Conservation (phyloP, 2,329 filamentous ascomycete genomes). For the Hyphodiscus sp. region DNA sequence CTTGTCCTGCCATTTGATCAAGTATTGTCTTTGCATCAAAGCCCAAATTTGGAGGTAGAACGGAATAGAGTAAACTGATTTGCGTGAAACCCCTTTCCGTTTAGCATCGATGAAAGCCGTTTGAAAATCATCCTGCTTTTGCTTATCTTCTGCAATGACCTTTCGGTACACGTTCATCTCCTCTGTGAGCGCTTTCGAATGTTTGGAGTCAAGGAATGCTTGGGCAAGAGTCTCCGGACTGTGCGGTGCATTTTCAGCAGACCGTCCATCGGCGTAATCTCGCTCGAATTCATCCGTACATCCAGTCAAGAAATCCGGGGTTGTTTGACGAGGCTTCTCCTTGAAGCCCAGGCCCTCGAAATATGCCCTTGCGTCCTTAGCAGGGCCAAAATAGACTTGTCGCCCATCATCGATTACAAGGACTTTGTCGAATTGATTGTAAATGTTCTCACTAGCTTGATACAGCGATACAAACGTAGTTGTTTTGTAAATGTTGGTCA, state of each 20-base stretch:
- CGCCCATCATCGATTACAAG: conserved; percentile 68
- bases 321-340: conserved; percentile 52
- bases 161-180: conserved; percentile 67
- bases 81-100: conserved; percentile 61
- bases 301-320: conserved; percentile 71
- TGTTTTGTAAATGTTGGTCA: conserved; percentile 69
- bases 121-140: conserved; percentile 69
- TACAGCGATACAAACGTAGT: conserved; percentile 64
- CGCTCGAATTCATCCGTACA: conserved; percentile 65
- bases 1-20: conserved; percentile 80
- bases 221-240: conserved; percentile 59
- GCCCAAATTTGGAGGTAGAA: conserved; percentile 81
- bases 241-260: conserved; percentile 60
- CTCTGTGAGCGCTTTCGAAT: conserved; percentile 47
- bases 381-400: conserved; percentile 59
- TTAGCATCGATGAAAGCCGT: conserved; percentile 72
- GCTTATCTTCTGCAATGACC: conserved; percentile 56
- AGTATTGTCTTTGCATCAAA: conserved; percentile 75
- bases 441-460: conserved; percentile 64
- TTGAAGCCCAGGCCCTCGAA: conserved; percentile 60
- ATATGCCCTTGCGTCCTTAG: conserved; percentile 55
- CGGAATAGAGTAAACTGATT: conserved; percentile 75
- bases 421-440: conserved; percentile 73
- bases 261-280: conserved; percentile 64
- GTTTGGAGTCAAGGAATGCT: conserved; percentile 62